Base-by-base conservation (phyloP, 306 rosid genomes). In the Ormosia semicastrata region DNA sequence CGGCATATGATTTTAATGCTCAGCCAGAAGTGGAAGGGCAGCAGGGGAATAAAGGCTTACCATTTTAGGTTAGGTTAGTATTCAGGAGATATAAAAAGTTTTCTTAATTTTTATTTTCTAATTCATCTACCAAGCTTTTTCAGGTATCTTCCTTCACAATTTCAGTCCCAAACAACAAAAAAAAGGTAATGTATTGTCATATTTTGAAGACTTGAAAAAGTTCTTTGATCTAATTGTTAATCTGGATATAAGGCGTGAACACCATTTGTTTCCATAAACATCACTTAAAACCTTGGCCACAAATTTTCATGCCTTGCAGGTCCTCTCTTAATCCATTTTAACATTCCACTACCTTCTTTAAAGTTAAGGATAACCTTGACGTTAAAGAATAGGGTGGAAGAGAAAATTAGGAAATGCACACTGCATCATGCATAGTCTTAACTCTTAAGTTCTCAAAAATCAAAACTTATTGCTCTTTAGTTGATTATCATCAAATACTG, bases 61-160 rank as follows among this genome's bases (percentile, higher is more conserved):
- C 47, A 74, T 75, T 74, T 68, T 78, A 53, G 53, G 68, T 68
- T 78, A 53, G 53, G 68, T 67, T 34, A 71, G 57, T n/a, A 36
- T 72, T 15, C 8, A 17, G 36, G 66, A 63, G 15, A 79, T 54
- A 69, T 46, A 11, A 59, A 7, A 77, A 63, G 41, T 5, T 32
- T 34, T 49, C 73, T 34, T 8, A 62, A 40, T 40, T 47, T 58
- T 37, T 29, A 68, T 3, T 71, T 72, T 24, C 41, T 30, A 18
- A 41, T 46, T 63, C 30, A 50, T 52, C 65, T 50, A 62, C 46
- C 39, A 33, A 39, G 41, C 56, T 60, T 15, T 67, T 81, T 17
- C 1, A 8, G n/a, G 17, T 53, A 73, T 11, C 68, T 14, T 15
- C 15, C 29, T 66, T 58, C 34, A 43, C 7, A 77, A 11, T 71